Conservation (phyloP, 1,284 basidiomycete genomes). For the Melampsora americana region DNA sequence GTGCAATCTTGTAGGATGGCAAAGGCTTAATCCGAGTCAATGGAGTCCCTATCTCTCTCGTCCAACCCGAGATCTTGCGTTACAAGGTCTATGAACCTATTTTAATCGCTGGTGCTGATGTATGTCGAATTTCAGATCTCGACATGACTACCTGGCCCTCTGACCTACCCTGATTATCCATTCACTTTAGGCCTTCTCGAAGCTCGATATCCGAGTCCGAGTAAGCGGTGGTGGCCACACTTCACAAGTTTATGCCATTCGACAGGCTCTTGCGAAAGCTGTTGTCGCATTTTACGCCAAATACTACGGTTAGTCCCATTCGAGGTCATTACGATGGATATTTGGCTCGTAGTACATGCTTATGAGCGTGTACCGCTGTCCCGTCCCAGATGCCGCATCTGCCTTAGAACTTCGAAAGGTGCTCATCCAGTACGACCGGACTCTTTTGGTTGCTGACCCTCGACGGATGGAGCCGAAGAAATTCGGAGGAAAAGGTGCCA, state of each 20-base stretch:
- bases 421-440: constrained; percentile 88
- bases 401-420: constrained; percentile 96
- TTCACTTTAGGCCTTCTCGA: constrained; percentile 67
- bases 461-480: constrained; percentile 99
- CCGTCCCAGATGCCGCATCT: constrained; percentile 94
- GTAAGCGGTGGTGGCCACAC: constrained; percentile 99
- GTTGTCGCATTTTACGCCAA: constrained; percentile 71
- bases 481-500: constrained; percentile 56
- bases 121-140: constrained; percentile 1
- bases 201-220: constrained; percentile 92
- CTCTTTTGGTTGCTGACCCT: constrained; percentile 94
- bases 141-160: background rate
- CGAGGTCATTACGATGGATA: constrained; percentile 13
- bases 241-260: constrained; percentile 97
- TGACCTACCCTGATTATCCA: background rate
- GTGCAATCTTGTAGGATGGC: constrained; percentile 63
- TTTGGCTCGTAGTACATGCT: constrained; percentile 5
- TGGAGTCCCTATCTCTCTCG: constrained; percentile 90
- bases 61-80: constrained; percentile 83
- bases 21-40: constrained; percentile 97
- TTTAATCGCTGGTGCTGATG: constrained; percentile 50
- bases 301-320: constrained; percentile 53
- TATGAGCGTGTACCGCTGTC: constrained; percentile 54
- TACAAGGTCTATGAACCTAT: constrained; percentile 91
- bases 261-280: constrained; percentile 98